Conservation (phyloP, 2,329 filamentous ascomycete genomes). For the Arthrobotrys iridis region DNA sequence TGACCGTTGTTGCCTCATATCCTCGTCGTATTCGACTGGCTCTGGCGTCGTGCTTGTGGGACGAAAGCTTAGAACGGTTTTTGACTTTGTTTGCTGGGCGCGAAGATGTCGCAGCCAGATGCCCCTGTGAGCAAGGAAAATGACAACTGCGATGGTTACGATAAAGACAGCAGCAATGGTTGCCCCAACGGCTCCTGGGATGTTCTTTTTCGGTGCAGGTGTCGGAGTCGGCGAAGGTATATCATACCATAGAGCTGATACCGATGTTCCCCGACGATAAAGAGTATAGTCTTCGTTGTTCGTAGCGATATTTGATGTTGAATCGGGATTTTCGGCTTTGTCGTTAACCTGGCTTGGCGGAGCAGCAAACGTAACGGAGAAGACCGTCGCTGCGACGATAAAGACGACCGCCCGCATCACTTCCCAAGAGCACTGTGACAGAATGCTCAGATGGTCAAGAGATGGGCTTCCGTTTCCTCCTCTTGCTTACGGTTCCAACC, state of each 20-base stretch:
- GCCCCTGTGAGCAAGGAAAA: conserved; percentile 50
- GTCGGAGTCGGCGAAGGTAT: conserved; percentile 45
- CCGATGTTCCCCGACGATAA: conserved; percentile 32
- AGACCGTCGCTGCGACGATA: conserved; percentile 41
- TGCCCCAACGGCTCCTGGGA: conserved; percentile 43
- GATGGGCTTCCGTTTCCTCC: conserved; percentile 39
- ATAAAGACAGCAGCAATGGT: conserved; percentile 47
- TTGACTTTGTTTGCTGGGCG: conserved; percentile 46
- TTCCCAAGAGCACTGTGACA: background rate
- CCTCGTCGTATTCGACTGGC: conserved; percentile 52
- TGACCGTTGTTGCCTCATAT: conserved; percentile 50
- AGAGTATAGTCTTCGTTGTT: conserved; percentile 18
- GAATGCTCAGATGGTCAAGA: conserved; percentile 15
- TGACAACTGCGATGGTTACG: conserved; percentile 46
- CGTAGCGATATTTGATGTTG: conserved; percentile 4
- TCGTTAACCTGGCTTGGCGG: conserved; percentile 45
- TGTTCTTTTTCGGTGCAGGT: conserved; percentile 44
- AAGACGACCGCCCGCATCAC: conserved; percentile 42
- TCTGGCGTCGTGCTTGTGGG: conserved; percentile 52
- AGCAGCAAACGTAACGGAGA: conserved; percentile 44
- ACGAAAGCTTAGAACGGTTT: conserved; percentile 52
- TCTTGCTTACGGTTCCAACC: conserved; percentile 36
- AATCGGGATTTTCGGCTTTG: conserved; percentile 21
- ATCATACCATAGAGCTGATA: conserved; percentile 51
- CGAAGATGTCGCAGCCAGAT: conserved; percentile 51